Conservation (phyloP, 495 filamentous ascomycete genomes). For the Aspergillus conjunctus region DNA sequence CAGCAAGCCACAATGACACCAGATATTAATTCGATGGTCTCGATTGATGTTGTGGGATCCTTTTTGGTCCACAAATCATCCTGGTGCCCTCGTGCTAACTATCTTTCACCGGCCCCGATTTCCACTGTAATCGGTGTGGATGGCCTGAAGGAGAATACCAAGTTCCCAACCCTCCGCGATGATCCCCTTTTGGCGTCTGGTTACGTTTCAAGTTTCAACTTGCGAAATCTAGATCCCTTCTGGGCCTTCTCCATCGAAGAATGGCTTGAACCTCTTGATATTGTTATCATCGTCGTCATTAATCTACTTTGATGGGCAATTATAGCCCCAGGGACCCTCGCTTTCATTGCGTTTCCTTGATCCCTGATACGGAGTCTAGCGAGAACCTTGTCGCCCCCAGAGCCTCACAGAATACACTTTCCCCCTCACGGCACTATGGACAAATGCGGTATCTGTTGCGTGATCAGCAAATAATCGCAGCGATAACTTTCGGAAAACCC, state of each 20-base stretch:
- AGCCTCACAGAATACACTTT: neutral
- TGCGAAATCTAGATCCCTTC: neutral
- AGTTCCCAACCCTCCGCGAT: neutral
- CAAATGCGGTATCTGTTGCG: constrained; percentile 1
- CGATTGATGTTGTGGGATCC: neutral
- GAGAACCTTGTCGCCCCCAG: neutral
- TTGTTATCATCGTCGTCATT: neutral
- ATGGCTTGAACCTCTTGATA: neutral
- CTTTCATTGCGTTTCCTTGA: neutral
- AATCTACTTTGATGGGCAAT: neutral
- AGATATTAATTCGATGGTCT: no score
- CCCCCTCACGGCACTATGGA: neutral
- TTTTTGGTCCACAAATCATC: neutral
- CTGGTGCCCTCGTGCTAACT: neutral
- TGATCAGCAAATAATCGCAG: neutral
- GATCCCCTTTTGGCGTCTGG: no score
- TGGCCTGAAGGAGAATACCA: neutral
- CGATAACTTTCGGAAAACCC: neutral
- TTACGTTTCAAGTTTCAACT: neutral
- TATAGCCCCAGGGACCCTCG: neutral
- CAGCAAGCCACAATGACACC: no score
- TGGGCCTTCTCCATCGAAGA: neutral
- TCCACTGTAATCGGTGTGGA: neutral
- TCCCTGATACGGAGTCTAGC: neutral
- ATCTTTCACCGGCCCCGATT: neutral